Evolutionary conservation across 1,284 basidiomycete species (phyloP), one percentile per base, ranked within the genome.

Genomic region (Entoloma clypeatum): DNA sequence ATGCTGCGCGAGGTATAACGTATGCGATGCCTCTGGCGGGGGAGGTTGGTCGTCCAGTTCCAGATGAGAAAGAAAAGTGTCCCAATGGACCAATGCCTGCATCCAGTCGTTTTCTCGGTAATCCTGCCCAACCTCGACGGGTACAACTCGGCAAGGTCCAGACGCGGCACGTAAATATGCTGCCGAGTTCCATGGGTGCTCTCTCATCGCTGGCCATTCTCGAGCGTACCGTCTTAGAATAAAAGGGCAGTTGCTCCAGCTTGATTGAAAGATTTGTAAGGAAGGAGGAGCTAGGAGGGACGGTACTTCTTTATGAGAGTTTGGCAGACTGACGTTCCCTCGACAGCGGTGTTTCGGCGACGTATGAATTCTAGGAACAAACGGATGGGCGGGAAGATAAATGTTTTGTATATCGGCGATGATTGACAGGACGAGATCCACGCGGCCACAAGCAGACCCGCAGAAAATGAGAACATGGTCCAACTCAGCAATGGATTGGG

Each of bases 1-100:
- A 62, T 98, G 85, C 56, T 99, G 95, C 0, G 95, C 95, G 23
- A 98, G 78, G 61, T 99, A 99, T n/a, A 85, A 55, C 9, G 71
- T 55, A 2, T 69, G 59, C 16, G 35, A 33, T 7, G 48, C 50
- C 23, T 51, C 39, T 29, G 50, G 28, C 2, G 46, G 40, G n/a
- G 49, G 34, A 23, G 51, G 39, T 26, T 62, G 54, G 34, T 65
- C 65, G 30, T 70, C 57, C 45, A 69, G 68, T 33, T 77, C 69
- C 6, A 89, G 69, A 10, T 64, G 64, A 4, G 62, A 45, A 9
- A 93, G 68, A 56, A 98, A 93, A 3, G 69, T 70, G 23, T 86
- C 80, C 81, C 92, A 96, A 16, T 63, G 55, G 60, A 96, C 77
- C 43, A 98, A 71, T 46, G 65, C 66, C 62, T 96, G 95, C 0